phyloP scores from a whole-genome alignment of 2,329 filamentous ascomycete genomes.

The Diplodia corticola region DNA sequence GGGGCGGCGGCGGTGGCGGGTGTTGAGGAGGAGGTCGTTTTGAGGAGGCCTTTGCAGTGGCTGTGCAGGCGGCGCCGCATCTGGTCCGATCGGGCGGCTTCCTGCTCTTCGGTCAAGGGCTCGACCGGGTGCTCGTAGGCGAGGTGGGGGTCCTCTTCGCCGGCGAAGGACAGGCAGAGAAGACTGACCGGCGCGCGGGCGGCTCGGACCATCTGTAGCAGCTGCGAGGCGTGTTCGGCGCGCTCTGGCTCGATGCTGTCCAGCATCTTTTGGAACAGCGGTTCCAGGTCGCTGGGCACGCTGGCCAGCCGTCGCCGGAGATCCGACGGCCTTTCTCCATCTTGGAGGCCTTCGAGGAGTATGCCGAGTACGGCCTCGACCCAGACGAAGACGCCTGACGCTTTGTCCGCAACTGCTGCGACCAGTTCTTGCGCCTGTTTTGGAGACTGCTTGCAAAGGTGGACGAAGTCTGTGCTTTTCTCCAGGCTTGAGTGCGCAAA shows the following conservation, averaged over 20 bases:
- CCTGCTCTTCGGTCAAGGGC: background rate
- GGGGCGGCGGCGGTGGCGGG: constrained; percentile 23
- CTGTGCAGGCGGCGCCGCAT: background rate
- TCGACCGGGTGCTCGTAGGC: background rate
- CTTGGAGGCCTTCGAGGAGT: constrained; percentile 18
- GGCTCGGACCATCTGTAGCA: constrained; percentile 21
- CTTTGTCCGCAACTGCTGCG: constrained; percentile 1
- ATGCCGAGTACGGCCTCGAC: background rate
- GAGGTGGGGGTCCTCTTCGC: background rate
- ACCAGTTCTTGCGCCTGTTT: constrained; percentile 3
- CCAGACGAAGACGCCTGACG: constrained; percentile 22
- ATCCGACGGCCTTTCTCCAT: constrained; percentile 26
- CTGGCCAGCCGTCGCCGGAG: constrained; percentile 26
- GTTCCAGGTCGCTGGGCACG: constrained; percentile 28
- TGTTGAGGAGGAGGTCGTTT: background rate
- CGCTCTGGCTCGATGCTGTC: constrained; percentile 26
- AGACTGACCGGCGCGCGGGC: background rate
- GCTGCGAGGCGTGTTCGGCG: constrained; percentile 23
- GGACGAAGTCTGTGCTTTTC: background rate
- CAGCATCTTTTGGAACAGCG: constrained; percentile 28
- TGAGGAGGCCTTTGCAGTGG: constrained; percentile 15
- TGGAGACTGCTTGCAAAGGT: background rate
- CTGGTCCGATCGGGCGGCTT: background rate
- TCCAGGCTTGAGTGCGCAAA: constrained; percentile 22
- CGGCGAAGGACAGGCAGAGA: constrained; percentile 15